Evolutionary conservation across 2,329 filamentous ascomycete species (phyloP).

Genomic region (Whalleya microplaca): DNA sequence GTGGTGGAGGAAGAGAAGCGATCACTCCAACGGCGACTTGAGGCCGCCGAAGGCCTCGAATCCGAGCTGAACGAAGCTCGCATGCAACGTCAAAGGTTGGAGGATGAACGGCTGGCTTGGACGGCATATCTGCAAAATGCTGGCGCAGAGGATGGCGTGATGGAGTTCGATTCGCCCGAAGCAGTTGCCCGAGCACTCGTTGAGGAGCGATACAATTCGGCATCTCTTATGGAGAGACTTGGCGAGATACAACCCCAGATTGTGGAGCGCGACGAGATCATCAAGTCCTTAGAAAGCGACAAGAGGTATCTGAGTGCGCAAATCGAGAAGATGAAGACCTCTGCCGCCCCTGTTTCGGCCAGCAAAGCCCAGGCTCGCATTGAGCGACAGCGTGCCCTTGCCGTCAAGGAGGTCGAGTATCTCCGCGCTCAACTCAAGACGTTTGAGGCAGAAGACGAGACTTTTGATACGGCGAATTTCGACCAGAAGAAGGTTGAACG

Average conservation of each 20-base stretch:
- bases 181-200: constrained; percentile 83
- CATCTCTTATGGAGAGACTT: constrained; percentile 78
- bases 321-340: constrained; percentile 68
- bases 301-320: constrained; percentile 67
- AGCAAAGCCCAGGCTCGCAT: constrained; percentile 76
- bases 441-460: constrained; percentile 84
- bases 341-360: constrained; percentile 49
- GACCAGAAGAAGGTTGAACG: constrained; percentile 76
- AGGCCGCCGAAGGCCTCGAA: constrained; percentile 74
- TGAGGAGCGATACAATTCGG: constrained; percentile 78
- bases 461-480: constrained; percentile 78
- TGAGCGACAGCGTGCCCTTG: constrained; percentile 83
- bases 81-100: constrained; percentile 81
- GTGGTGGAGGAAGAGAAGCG: constrained; percentile 96
- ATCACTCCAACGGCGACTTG: constrained; percentile 75
- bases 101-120: constrained; percentile 89
- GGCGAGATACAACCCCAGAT: constrained; percentile 81
- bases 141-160: constrained; percentile 58
- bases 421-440: constrained; percentile 89
- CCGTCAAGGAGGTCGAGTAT: constrained; percentile 92
- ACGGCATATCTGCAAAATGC: constrained; percentile 79
- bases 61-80: constrained; percentile 78
- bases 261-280: constrained; percentile 73
- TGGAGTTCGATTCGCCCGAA: constrained; percentile 86
- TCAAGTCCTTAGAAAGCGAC: constrained; percentile 73